These are phyloP conservation scores for Psophocarpus tetragonolobus DNA, from an alignment of 306 rosid genomes.

Conservation along the genomic window DNA sequence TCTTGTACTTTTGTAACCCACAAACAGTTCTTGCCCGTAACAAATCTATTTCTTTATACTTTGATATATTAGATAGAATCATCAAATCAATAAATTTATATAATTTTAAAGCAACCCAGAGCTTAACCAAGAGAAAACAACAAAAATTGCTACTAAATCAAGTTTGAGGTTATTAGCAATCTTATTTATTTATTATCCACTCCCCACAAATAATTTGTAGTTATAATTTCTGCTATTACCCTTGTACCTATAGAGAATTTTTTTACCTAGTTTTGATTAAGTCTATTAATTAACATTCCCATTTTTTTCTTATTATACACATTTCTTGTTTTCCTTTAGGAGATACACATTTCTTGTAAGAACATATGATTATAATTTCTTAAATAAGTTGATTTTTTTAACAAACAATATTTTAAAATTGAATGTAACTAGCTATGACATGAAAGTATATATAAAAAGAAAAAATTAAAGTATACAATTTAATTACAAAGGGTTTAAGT, in stretches of 20 bases:
- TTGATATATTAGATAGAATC: neutral
- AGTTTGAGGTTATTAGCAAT: neutral
- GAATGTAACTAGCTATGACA: neutral
- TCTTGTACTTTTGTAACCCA: neutral
- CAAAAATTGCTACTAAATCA: neutral
- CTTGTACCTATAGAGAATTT: neutral
- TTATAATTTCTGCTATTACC: neutral
- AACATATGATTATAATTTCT: neutral
- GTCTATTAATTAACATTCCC: neutral
- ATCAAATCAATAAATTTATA: neutral
- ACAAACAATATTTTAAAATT: neutral
- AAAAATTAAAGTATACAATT: neutral
- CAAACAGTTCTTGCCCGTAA: neutral
- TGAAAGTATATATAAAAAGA: neutral
- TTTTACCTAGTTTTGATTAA: neutral
- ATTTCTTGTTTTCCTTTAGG: neutral
- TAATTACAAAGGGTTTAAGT: neutral
- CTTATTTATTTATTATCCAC: neutral
- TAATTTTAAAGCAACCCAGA: neutral
- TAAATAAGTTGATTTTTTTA: neutral
- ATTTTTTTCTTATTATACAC: neutral
- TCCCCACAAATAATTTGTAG: neutral
- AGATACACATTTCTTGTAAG: neutral
- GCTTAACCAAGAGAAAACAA: neutral
- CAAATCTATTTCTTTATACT: neutral